These are phyloP conservation scores for Ceratocystis cubensis DNA, from an alignment of 2,329 filamentous ascomycete species.

Conservation along the genomic window DNA sequence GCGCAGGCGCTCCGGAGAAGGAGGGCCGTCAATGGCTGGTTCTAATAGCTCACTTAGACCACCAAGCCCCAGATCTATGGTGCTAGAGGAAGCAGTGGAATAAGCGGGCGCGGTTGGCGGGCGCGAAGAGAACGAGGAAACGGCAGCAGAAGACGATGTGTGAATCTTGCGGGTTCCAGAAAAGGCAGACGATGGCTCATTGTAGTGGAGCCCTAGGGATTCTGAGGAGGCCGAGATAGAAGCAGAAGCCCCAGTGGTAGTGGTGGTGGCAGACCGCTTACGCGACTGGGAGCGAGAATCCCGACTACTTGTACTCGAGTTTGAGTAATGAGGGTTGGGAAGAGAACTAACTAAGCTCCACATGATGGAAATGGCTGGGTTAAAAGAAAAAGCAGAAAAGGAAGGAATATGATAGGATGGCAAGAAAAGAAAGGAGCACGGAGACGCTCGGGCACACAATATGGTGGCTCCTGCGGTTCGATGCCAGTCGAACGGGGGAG, in stretches of 20 bases:
- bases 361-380: constrained; percentile 16
- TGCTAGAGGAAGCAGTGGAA: constrained; percentile 7
- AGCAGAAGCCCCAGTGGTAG: neutral
- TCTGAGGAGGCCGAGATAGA: constrained; percentile 9
- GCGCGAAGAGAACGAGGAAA: constrained; percentile 2
- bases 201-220: constrained; percentile 15
- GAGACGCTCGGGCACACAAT: constrained; percentile 8
- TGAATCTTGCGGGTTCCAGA: constrained; percentile 8
- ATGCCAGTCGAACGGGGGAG: constrained; percentile 11
- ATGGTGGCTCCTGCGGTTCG: constrained; percentile 9
- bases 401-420: neutral
- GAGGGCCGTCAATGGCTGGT: constrained; percentile 47
- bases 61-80: constrained; percentile 6
- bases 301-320: constrained; percentile 16
- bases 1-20: constrained; percentile 47
- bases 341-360: constrained; percentile 19
- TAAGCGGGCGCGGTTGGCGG: constrained; percentile 17
- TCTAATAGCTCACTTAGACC: constrained; percentile 37
- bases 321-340: constrained; percentile 18
- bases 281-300: constrained; percentile 17
- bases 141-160: neutral
- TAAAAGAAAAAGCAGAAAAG: neutral
- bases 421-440: neutral
- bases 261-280: constrained; percentile 17
- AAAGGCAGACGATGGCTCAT: constrained; percentile 11